Conservation (phyloP, 139 green algal genomes). For the Volvox reticuliferus region DNA sequence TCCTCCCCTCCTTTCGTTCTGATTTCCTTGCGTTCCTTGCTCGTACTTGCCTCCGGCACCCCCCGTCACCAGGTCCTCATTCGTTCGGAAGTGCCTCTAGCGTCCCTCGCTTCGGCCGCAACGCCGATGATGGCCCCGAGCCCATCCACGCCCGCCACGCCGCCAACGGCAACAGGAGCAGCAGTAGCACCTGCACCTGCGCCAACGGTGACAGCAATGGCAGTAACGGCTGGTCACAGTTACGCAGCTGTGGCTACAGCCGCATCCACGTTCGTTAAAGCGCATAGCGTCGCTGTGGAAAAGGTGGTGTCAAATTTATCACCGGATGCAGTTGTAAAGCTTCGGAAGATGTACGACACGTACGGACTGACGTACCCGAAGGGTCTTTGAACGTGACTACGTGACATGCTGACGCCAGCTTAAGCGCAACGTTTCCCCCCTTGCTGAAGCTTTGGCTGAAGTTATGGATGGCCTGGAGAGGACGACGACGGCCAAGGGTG, state of each 20-base stretch:
- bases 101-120: neutral
- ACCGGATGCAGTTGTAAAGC: too few species aligned
- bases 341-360: constrained; percentile 2
- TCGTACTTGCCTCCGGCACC: neutral
- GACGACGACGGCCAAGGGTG: too few species aligned
- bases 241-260: neutral
- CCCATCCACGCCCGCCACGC: neutral
- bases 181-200: neutral
- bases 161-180: neutral
- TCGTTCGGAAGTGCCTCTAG: neutral
- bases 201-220: too few species aligned
- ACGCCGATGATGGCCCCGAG: neutral
- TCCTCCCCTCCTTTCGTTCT: neutral
- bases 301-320: neutral
- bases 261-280: neutral
- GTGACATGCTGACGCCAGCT: too few species aligned
- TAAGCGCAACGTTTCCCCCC: too few species aligned
- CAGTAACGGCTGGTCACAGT: neutral
- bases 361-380: neutral
- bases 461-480: too few species aligned
- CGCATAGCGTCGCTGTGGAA: neutral
- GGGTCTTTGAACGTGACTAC: neutral
- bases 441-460: too few species aligned
- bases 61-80: neutral
- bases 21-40: neutral